These are phyloP conservation scores for Pichia gijzeniarum DNA, from an alignment of 805 yeast genomes.

Conservation along the genomic window DNA sequence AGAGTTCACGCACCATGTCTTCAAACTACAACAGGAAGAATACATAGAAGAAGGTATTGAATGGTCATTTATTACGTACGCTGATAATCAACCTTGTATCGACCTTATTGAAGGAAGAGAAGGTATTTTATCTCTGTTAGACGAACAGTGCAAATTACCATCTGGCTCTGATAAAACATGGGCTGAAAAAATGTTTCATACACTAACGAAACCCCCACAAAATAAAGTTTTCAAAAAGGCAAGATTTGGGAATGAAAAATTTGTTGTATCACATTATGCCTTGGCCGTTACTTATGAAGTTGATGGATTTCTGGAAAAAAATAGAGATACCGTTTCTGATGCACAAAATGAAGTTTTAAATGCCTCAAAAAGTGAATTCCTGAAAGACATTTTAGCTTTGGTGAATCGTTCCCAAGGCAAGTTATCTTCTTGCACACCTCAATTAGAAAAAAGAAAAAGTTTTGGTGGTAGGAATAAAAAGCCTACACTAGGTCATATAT, in stretches of 20 bases:
- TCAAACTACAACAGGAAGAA: slow-evolving; percentile 95
- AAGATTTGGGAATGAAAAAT: slow-evolving; percentile 85
- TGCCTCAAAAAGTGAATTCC: slow-evolving; percentile 59
- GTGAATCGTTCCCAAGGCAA: slow-evolving; percentile 39
- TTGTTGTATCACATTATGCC: slow-evolving; percentile 90
- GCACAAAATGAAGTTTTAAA: slow-evolving; percentile 83
- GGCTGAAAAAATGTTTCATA: slow-evolving; percentile 84
- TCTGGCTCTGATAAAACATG: slow-evolving; percentile 90
- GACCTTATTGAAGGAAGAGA: slow-evolving; percentile 80
- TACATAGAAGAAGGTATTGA: slow-evolving; percentile 86
- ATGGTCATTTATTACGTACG: slow-evolving; percentile 94
- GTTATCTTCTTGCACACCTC: slow-evolving; percentile 22
- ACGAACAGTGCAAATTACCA: slow-evolving; percentile 93
- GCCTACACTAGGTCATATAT: slow-evolving; percentile 91
- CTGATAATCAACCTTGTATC: slow-evolving; percentile 96
- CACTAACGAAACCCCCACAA: slow-evolving; percentile 71
- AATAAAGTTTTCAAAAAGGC: slow-evolving; percentile 85
- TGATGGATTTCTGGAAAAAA: slow-evolving; percentile 93
- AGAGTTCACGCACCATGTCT: slow-evolving; percentile 95
- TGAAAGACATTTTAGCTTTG: slow-evolving; percentile 56
- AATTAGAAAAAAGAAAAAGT: slow-evolving; percentile 1
- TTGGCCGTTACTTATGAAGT: slow-evolving; percentile 86
- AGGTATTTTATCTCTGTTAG: slow-evolving; percentile 82
- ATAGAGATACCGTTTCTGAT: slow-evolving; percentile 94
- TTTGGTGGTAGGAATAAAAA: slow-evolving; percentile 44